Conservation (phyloP, 768 basidiomycete genomes). For the Lentinula aciculospora region DNA sequence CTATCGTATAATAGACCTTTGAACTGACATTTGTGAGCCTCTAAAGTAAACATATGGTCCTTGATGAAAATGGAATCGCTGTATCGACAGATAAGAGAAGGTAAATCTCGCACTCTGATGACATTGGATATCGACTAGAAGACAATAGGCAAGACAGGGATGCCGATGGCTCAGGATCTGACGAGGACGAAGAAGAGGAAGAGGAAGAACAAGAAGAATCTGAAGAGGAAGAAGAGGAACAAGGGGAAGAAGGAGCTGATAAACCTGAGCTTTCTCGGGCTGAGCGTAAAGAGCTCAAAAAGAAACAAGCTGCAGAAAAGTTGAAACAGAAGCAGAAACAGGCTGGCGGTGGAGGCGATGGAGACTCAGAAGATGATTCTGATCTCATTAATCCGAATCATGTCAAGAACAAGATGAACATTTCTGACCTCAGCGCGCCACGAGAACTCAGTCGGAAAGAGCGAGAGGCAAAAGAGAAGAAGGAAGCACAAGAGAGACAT, state of each 20-base stretch:
- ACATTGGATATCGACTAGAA: slow-evolving; percentile 16
- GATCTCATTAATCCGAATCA: slow-evolving; percentile 80
- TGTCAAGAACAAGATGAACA: slow-evolving; percentile 66
- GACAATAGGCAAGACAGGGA: slow-evolving; percentile 36
- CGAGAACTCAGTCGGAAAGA: slow-evolving; percentile 61
- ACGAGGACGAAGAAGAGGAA: slow-evolving; percentile 32
- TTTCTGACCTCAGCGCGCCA: slow-evolving; percentile 66
- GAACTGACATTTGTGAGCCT: background rate
- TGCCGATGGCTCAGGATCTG: slow-evolving; percentile 39
- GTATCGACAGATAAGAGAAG: slow-evolving; percentile 38
- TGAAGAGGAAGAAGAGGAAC: slow-evolving; percentile 34
- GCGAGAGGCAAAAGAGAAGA: slow-evolving; percentile 90
- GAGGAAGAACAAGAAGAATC: slow-evolving; percentile 34
- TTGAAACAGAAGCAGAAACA: slow-evolving; percentile 24
- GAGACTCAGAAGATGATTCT: slow-evolving; percentile 56
- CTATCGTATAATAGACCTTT: background rate
- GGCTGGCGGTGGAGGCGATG: slow-evolving; percentile 28
- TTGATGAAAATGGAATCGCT: slow-evolving; percentile 54
- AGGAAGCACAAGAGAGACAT: slow-evolving; percentile 82
- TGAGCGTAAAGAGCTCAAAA: slow-evolving; percentile 79
- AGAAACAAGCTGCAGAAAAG: slow-evolving; percentile 60
- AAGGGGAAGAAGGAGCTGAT: slow-evolving; percentile 25
- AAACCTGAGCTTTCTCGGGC: slow-evolving; percentile 61
- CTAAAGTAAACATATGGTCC: slow-evolving; percentile 50
- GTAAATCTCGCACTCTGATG: slow-evolving; percentile 26